phyloP scores from a whole-genome alignment of 2,329 filamentous ascomycete genomes.

The Aspergillus phoenicis region DNA sequence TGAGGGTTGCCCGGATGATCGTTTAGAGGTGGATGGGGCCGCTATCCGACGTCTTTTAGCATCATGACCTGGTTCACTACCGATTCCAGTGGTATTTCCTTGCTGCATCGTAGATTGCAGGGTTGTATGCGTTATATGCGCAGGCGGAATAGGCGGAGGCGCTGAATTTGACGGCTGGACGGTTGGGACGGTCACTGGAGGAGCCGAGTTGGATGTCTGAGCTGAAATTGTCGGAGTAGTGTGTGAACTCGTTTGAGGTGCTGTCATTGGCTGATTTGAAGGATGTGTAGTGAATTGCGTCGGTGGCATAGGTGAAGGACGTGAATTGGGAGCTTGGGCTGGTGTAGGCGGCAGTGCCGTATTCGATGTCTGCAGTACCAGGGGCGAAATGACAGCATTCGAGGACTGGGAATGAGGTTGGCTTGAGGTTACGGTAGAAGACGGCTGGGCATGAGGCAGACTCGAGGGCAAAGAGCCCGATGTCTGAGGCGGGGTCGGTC shows the following conservation, averaged over 20 bases:
- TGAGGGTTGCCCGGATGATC: neutral
- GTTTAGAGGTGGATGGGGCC: neutral
- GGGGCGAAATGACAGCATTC: neutral
- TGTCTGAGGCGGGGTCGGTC: neutral
- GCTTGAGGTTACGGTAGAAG: neutral
- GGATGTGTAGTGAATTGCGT: neutral
- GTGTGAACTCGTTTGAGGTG: neutral
- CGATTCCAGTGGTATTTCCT: neutral
- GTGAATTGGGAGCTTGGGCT: neutral
- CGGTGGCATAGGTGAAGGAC: neutral
- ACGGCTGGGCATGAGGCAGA: neutral
- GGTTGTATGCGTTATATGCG: conserved; percentile 5
- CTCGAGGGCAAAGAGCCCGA: neutral
- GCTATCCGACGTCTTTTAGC: conserved; percentile 21
- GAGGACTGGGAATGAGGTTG: neutral
- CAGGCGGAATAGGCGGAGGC: neutral
- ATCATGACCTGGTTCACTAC: conserved; percentile 5
- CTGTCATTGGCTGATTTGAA: neutral
- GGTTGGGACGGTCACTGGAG: neutral
- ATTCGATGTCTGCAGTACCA: neutral
- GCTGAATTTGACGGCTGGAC: neutral
- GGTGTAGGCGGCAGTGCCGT: neutral
- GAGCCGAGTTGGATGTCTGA: neutral
- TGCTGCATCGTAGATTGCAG: neutral
- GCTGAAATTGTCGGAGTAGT: neutral